These are phyloP conservation scores for Candida oleophila DNA, from an alignment of 805 yeast species.

Conservation along the genomic window DNA sequence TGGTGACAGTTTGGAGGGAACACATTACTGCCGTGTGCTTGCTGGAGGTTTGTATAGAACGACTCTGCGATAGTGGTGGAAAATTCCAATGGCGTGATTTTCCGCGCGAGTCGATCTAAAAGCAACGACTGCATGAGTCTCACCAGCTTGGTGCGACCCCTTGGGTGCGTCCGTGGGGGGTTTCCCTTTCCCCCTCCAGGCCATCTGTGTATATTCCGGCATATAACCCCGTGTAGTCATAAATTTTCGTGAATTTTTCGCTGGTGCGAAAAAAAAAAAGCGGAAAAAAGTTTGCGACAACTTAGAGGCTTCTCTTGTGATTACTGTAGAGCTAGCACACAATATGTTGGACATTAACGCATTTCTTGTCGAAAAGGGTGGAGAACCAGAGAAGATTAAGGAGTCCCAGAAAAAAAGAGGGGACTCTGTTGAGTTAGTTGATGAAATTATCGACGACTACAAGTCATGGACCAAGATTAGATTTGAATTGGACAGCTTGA, in stretches of 20 bases:
- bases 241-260: not conserved
- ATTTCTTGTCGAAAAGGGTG: constrained; percentile 95
- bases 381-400: constrained; percentile 86
- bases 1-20: constrained; percentile 46
- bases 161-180: too few species aligned
- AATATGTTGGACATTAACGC: constrained; percentile 87
- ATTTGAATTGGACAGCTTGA: constrained; percentile 85
- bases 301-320: too few species aligned
- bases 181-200: not conserved
- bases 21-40: constrained; percentile 16
- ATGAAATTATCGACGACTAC: constrained; percentile 89
- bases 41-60: constrained; percentile 28
- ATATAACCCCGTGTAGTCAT: not conserved
- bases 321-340: too few species aligned
- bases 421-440: constrained; percentile 90
- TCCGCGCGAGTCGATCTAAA: constrained; percentile 31
- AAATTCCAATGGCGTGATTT: constrained; percentile 30
- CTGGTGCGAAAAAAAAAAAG: not conserved
- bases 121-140: constrained; percentile 38
- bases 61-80: constrained; percentile 37
- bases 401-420: constrained; percentile 93
- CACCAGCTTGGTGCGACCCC: too few species aligned
- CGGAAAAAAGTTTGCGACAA: too few species aligned
- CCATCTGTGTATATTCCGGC: not conserved
- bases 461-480: constrained; percentile 82